A percentile compares a stretch with the other conserved stretches of the same genome.
These are phyloP conservation scores for Collybiopsis luxurians DNA, from an alignment of 768 basidiomycete genomes.

Conservation along the genomic window DNA sequence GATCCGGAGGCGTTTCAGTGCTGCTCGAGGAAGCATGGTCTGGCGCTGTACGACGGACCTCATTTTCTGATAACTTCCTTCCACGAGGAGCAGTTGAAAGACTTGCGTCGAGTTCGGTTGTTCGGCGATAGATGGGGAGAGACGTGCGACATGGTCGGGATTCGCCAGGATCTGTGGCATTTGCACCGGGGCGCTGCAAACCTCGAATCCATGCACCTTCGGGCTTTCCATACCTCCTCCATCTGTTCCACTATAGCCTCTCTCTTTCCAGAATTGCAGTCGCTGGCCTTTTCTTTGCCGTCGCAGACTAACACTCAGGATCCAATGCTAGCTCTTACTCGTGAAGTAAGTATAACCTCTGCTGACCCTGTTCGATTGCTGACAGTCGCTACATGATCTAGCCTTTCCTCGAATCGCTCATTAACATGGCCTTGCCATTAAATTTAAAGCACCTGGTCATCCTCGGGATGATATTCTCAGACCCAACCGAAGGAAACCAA, in stretches of 20 bases:
- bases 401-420: slow-evolving; percentile 11
- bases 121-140: slow-evolving; percentile 12
- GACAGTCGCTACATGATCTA: not conserved
- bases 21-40: not conserved
- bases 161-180: slow-evolving; percentile 6
- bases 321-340: slow-evolving; percentile 13
- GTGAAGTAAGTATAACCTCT: slow-evolving; percentile 5
- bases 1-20: not conserved
- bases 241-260: slow-evolving; percentile 9
- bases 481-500: slow-evolving; percentile 9
- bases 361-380: not conserved
- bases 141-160: slow-evolving; percentile 13
- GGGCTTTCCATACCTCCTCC: slow-evolving; percentile 12
- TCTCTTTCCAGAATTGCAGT: slow-evolving; percentile 10
- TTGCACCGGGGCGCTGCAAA: slow-evolving; percentile 9
- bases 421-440: slow-evolving; percentile 10
- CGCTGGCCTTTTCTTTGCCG: slow-evolving; percentile 12
- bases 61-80: slow-evolving; percentile 4
- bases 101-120: slow-evolving; percentile 12
- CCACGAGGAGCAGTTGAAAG: slow-evolving; percentile 6
- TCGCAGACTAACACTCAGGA: slow-evolving; percentile 8
- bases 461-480: slow-evolving; percentile 13
- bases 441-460: slow-evolving; percentile 10
- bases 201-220: slow-evolving; percentile 11
- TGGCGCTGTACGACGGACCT: slow-evolving; percentile 9